Base-by-base conservation (phyloP, 2,329 filamentous ascomycete species). In the Apiospora koreana region DNA sequence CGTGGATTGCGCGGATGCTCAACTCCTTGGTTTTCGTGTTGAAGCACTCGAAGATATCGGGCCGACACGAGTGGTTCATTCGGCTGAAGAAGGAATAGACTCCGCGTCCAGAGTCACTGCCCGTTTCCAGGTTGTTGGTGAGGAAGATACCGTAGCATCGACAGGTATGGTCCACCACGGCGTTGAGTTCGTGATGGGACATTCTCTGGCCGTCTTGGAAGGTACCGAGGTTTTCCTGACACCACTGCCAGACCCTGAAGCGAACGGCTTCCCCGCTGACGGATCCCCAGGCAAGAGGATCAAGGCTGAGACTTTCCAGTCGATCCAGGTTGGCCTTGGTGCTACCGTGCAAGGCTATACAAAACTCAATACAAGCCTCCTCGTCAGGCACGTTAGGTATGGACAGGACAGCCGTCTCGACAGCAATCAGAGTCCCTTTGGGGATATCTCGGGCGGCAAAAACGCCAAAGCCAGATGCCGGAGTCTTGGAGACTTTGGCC, bases 31-130 rank as follows among this genome's bases (percentile, higher is more conserved):
- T 65, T 4, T 69, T 70, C 21, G 73, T 72, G 68, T 76, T 75
- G 58, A 72, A 77, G 18, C 70, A 70, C 64, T 73, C 73, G 35
- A 74, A 72, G 18, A 72, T 73, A 64, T 76, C 77, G 18, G 74
- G 74, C 2, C 72, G 65, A 62, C 76, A 77, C 2, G 74, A 74
- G 69, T 77, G 76, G 38, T 73, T 71, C 25, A 77, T 70, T 14
- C 74, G 74, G 18, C 74, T 71, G 48, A 71, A 73, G 50, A 73
- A 62, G 43, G 74, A 69, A 71, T 75, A 77, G 5, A 77, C 41
- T 2, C 74, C 76, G 31, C 68, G 69, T 4, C 73, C 72, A 21
- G 70, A 71, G 31, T 38, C 66, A 7, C 67, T 54, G 4, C 73
- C 73, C 0, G 72, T 71, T 28, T 71, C 43, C 28, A 75, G 70